These are phyloP conservation scores for Beverwykella pulmonaria DNA, from an alignment of 495 filamentous ascomycete genomes.

Conservation along the genomic window DNA sequence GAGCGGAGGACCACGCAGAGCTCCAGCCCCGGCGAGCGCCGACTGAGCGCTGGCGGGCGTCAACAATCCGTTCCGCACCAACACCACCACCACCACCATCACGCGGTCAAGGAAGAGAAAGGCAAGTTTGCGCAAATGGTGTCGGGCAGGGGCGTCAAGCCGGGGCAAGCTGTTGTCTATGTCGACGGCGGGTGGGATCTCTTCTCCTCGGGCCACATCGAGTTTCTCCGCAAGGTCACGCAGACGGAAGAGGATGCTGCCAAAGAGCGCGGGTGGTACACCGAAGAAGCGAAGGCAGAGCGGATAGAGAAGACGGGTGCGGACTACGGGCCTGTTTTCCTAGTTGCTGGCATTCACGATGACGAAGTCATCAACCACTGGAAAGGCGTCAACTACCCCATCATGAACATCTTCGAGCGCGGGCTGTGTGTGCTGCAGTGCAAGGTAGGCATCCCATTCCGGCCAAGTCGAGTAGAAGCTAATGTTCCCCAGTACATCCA, in stretches of 20 bases:
- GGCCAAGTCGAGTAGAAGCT: background rate
- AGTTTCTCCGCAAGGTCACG: constrained; percentile 79
- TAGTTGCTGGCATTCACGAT: constrained; percentile 90
- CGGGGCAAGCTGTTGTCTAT: constrained; percentile 85
- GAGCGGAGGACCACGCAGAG: constrained; percentile 43
- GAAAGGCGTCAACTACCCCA: constrained; percentile 97
- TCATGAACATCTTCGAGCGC: constrained; percentile 98
- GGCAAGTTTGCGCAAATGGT: constrained; percentile 63
- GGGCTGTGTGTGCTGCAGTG: constrained; percentile 95
- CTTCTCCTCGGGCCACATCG: constrained; percentile 95
- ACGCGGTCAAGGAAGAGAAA: constrained; percentile 37
- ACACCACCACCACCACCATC: constrained; percentile 22
- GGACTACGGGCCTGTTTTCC: constrained; percentile 79
- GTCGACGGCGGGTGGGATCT: constrained; percentile 97
- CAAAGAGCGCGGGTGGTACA: constrained; percentile 70
- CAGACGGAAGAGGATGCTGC: constrained; percentile 69
- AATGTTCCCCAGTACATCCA: constrained; percentile 70
- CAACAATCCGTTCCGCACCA: background rate
- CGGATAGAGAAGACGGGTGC: constrained; percentile 61
- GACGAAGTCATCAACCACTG: constrained; percentile 91
- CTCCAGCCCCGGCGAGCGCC: background rate
- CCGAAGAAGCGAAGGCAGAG: constrained; percentile 60
- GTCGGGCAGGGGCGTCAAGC: constrained; percentile 63
- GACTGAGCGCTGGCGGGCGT: background rate
- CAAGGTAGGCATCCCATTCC: constrained; percentile 58